Percentiles rank a stretch among this genome's conserved stretches.
Conservation (phyloP, 352 stramenopile genomes). For the Phytopythium oedochilum region DNA sequence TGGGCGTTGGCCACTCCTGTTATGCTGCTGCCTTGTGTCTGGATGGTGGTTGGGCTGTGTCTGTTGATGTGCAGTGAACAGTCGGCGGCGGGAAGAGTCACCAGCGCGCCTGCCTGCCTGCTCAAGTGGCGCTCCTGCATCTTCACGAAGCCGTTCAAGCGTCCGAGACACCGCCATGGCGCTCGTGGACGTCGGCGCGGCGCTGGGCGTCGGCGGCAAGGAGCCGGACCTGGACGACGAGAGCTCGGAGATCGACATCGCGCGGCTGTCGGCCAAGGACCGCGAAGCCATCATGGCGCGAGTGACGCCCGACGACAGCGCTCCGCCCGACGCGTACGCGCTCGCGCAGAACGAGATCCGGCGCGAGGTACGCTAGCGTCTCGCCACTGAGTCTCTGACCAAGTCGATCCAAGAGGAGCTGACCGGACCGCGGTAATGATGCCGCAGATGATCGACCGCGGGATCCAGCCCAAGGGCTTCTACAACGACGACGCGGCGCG, state of each 20-base stretch:
- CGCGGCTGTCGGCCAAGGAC: conserved; percentile 43
- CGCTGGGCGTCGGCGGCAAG: conserved; percentile 32
- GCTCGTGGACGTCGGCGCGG: conserved; percentile 15
- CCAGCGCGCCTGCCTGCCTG: not conserved
- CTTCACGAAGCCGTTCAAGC: too few species aligned
- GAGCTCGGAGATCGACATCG: conserved; percentile 55
- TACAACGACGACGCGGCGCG: conserved; percentile 80
- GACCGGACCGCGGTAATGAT: not conserved
- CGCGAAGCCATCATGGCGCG: conserved; percentile 69
- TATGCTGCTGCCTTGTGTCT: not conserved
- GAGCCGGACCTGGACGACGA: conserved; percentile 56
- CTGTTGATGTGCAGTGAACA: not conserved
- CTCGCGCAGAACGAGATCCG: conserved; percentile 81
- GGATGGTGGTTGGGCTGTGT: not conserved
- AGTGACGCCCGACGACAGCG: conserved; percentile 62
- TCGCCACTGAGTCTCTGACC: too few species aligned
- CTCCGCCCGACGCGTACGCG: conserved; percentile 59
- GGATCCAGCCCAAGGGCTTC: conserved; percentile 80
- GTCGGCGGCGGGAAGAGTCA: not conserved
- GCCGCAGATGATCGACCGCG: conserved; percentile 69
- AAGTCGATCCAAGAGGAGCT: too few species aligned
- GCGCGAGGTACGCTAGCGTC: conserved; percentile 69
- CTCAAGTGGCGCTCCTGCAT: conserved; percentile 2
- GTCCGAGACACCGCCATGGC: conserved; percentile 8
- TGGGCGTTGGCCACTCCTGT: not conserved